Conservation (phyloP, 164 flowering plant species). For the Brasenia schreberi region DNA sequence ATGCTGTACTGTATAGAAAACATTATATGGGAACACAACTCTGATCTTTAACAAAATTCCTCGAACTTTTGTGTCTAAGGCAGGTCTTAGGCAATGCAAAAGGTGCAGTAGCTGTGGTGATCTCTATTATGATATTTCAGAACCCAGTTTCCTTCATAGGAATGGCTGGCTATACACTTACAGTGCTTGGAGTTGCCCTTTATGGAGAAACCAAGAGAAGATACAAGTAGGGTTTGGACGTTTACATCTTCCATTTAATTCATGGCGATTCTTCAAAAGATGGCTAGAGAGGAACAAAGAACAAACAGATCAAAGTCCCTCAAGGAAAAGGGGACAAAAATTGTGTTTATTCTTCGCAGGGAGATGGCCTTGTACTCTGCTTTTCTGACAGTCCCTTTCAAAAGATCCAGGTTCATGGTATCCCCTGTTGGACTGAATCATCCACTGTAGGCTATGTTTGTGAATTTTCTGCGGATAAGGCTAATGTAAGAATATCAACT, state of each 20-base stretch:
- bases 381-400: neutral
- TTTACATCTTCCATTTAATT: neutral
- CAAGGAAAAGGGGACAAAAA: neutral
- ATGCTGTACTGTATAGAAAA: too few species aligned
- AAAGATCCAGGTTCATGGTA: neutral
- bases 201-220: conserved; percentile 86
- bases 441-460: too few species aligned
- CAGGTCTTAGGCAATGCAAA: conserved; percentile 97
- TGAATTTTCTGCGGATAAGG: too few species aligned
- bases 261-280: neutral
- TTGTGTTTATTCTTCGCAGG: neutral
- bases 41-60: too few species aligned
- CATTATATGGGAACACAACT: too few species aligned
- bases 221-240: conserved; percentile 23
- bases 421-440: too few species aligned
- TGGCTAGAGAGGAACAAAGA: neutral
- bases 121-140: conserved; percentile 65
- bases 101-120: conserved; percentile 93
- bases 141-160: conserved; percentile 82
- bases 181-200: conserved; percentile 76
- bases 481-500: too few species aligned
- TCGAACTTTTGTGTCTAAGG: neutral
- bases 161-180: conserved; percentile 70
- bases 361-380: neutral
- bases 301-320: too few species aligned